Evolutionary conservation across 2,329 filamentous ascomycete genomes (phyloP), one percentile per base, ranked within the genome.

Genomic region (Aureobasidium melanogenum): DNA sequence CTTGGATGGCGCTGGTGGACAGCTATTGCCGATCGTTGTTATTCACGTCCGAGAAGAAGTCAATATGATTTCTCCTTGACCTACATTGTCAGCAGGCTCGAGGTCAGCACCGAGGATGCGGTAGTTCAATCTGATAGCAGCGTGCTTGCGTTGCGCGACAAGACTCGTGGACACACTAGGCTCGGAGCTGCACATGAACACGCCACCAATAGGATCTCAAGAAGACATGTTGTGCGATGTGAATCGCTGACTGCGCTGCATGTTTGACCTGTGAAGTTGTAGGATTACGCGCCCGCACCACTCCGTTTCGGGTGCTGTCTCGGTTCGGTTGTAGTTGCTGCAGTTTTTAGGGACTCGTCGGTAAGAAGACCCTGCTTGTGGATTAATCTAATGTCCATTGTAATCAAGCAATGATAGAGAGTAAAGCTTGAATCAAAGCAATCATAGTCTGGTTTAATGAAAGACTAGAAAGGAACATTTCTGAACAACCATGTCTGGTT

Each of bases 211-310:
- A 15, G 24, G n/a, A 50, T 15, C 10, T 57, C 30, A 41, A 50
- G 28, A 24, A 59, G n/a, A 28, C 44, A 41, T 50, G 56, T 44
- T 48, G 34, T 59, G 56, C 56, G 50, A 50, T 59, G 43, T 59
- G 56, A 50, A 50, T 30, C 56, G 44, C 32, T 50, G 34, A 50
- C 32, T 48, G 34, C n/a, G 24, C 30, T 59, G 56, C 56, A 50
- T 41, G 24, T 19, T 59, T 17, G 34, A 59, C 56, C 56, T 59
- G 56, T 59, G 56, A 59, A 22, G 44, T 59, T 41, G 10, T 39
- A 22, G 28, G 3, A 41, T 39, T 59, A 59, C 43, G 56, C 56
- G 56, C 56, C 44, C 32, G 19, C 56, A 24, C 56, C 44, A 59
- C 8, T 50, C 41, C 34, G 5, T 46, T 57, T 47, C 0, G 41